Conservation (phyloP, 371 early-diverging fungal species). For the Mortierella sp. region DNA sequence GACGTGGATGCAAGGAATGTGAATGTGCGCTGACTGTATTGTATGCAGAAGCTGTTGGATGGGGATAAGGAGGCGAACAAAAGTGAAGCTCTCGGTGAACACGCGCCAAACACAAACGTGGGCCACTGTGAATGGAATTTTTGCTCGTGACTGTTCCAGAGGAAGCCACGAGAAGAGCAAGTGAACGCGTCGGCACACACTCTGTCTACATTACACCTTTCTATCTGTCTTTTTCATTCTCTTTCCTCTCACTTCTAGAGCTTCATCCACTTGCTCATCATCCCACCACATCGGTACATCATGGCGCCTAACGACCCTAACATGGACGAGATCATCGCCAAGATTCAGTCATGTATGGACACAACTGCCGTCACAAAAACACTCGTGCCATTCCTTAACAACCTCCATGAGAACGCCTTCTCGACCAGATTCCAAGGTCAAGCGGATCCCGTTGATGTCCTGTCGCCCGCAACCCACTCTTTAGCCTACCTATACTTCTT, state of each 20-base stretch:
- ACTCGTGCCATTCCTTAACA: slow-evolving; percentile 47
- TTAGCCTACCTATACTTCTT: slow-evolving; percentile 73
- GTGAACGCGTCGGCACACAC: too few relatives aligned
- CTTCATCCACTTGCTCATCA: too few relatives aligned
- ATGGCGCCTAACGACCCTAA: slow-evolving; percentile 51
- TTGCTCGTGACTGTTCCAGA: too few relatives aligned
- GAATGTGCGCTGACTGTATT: not conserved
- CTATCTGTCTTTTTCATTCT: too few relatives aligned
- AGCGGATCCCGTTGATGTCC: slow-evolving; percentile 66
- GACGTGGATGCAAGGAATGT: not conserved
- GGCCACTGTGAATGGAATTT: too few relatives aligned
- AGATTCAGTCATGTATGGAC: slow-evolving; percentile 47
- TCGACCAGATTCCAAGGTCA: slow-evolving; percentile 54
- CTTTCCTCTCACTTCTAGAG: too few relatives aligned
- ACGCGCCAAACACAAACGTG: too few relatives aligned
- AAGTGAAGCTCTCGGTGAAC: too few relatives aligned
- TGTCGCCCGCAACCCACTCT: slow-evolving; percentile 65
- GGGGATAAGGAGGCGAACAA: not conserved
- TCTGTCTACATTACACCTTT: too few relatives aligned
- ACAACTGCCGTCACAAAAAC: slow-evolving; percentile 22
- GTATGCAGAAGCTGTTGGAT: not conserved
- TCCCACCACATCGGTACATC: too few relatives aligned
- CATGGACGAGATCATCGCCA: slow-evolving; percentile 59
- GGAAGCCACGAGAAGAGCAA: too few relatives aligned
- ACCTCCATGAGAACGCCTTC: slow-evolving; percentile 54